Conservation (phyloP, 2,329 filamentous ascomycete genomes). For the Phaeosphaeriaceae sp. region DNA sequence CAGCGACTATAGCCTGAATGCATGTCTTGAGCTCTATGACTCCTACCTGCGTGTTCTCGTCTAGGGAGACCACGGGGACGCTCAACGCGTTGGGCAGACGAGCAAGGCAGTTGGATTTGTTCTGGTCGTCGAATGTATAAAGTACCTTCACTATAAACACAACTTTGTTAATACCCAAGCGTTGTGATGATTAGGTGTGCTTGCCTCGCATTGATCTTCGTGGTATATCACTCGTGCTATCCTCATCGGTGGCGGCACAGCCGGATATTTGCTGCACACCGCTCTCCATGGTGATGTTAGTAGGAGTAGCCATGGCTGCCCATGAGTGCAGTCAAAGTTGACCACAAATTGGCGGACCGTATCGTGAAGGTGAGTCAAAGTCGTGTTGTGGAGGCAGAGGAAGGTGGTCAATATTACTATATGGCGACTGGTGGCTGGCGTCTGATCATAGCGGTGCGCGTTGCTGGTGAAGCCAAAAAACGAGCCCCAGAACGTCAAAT, state of each 20-base stretch:
- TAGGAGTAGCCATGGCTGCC: slow-evolving; percentile 45
- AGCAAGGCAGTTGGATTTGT: slow-evolving; percentile 87
- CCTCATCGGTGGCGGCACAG: slow-evolving; percentile 31
- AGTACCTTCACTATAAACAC: slow-evolving; percentile 81
- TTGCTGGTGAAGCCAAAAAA: slow-evolving; percentile 26
- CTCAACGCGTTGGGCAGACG: slow-evolving; percentile 80
- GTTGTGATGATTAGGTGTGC: slow-evolving; percentile 19
- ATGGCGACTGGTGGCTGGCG: slow-evolving; percentile 45
- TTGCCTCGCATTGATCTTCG: slow-evolving; percentile 56
- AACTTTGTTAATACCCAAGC: slow-evolving; percentile 23
- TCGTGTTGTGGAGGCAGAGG: slow-evolving; percentile 29
- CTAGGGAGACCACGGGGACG: slow-evolving; percentile 79
- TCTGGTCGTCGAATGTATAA: slow-evolving; percentile 92
- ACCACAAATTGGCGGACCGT: slow-evolving; percentile 17
- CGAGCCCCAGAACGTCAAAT: slow-evolving; percentile 11
- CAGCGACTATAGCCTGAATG: slow-evolving; percentile 77
- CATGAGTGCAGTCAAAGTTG: slow-evolving; percentile 15
- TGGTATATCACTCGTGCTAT: slow-evolving; percentile 41
- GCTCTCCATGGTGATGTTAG: slow-evolving; percentile 24
- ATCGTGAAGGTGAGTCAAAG: slow-evolving; percentile 21
- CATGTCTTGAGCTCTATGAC: slow-evolving; percentile 87
- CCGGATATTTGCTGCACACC: slow-evolving; percentile 29
- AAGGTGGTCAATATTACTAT: slow-evolving; percentile 31
- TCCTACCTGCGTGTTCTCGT: slow-evolving; percentile 82
- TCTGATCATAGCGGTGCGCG: slow-evolving; percentile 45